Conservation (phyloP, 2,329 filamentous ascomycete species). For the Fusarium sp. region DNA sequence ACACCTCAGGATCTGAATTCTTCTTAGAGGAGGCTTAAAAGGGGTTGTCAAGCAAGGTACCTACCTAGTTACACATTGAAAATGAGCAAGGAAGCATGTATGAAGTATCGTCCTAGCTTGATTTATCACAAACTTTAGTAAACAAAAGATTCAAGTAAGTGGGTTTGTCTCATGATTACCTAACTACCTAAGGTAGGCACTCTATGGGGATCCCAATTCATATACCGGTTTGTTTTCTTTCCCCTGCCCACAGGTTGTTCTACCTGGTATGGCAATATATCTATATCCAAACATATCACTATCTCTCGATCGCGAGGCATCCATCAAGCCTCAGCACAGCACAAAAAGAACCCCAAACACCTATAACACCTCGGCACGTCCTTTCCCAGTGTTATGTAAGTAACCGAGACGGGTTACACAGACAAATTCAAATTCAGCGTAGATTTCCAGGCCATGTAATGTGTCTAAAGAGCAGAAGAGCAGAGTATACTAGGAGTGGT, state of each 20-base stretch:
- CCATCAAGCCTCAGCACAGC: constrained; percentile 21
- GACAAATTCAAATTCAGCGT: constrained; percentile 36
- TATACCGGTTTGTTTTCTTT: constrained; percentile 16
- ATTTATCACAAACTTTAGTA: constrained; percentile 13
- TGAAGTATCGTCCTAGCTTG: neutral
- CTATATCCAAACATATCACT: constrained; percentile 10
- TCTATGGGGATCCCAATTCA: constrained; percentile 10
- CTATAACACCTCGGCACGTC: constrained; percentile 35
- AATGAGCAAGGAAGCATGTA: neutral
- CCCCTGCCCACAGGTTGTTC: constrained; percentile 9
- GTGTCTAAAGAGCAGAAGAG: constrained; percentile 34
- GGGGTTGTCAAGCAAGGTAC: neutral
- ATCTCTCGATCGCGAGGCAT: constrained; percentile 8
- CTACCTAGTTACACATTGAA: neutral
- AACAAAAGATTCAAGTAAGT: neutral
- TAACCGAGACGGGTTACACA: constrained; percentile 28
- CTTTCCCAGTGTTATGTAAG: constrained; percentile 13
- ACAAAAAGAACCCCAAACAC: constrained; percentile 38
- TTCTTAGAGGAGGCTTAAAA: neutral
- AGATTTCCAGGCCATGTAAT: constrained; percentile 42
- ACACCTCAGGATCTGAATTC: neutral
- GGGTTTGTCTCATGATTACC: constrained; percentile 12
- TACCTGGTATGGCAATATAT: constrained; percentile 4
- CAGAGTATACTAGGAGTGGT: constrained; percentile 39
- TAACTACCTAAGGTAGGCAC: neutral